These are phyloP conservation scores for Prototheca wickerhamii DNA, from an alignment of 163 green algal genomes.

Conservation along the genomic window DNA sequence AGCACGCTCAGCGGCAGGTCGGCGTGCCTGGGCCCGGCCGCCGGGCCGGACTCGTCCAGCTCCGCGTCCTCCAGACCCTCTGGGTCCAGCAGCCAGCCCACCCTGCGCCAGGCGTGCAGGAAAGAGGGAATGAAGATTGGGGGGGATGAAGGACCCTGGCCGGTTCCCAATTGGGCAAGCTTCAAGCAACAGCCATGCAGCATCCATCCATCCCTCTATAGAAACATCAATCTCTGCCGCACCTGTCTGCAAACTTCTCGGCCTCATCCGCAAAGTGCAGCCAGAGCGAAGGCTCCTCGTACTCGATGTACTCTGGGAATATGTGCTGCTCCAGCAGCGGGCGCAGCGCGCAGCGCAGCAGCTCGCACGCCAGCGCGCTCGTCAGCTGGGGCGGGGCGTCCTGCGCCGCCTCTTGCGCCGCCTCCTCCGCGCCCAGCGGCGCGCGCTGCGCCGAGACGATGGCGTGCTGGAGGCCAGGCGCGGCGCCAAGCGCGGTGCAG, in stretches of 20 bases:
- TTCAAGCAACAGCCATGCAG: not conserved
- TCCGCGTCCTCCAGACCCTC: too few species aligned
- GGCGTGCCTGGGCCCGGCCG: not conserved
- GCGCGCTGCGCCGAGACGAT: not conserved
- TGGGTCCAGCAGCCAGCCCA: too few species aligned
- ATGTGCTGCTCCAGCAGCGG: conserved; percentile 26
- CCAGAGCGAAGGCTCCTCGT: conserved; percentile 22
- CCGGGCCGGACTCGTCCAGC: conserved; percentile 14
- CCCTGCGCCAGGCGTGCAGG: too few species aligned
- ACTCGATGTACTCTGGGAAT: conserved; percentile 23
- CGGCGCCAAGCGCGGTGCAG: not conserved
- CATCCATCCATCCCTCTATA: not conserved
- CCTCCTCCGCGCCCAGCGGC: conserved; percentile 9
- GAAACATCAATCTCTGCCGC: not conserved
- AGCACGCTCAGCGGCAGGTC: conserved; percentile 15
- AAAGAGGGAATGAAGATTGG: too few species aligned
- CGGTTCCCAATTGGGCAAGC: too few species aligned
- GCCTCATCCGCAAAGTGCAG: conserved; percentile 38
- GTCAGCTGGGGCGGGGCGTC: not conserved
- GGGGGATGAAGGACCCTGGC: too few species aligned
- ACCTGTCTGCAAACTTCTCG: conserved; percentile 31
- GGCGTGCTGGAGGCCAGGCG: too few species aligned
- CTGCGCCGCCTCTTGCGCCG: not conserved
- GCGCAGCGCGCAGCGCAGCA: conserved; percentile 16
- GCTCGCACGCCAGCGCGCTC: conserved; percentile 26